Percentiles rank a stretch among this genome's conserved stretches.
Conservation (phyloP, 1,139 yeast species). For the Magnusiomyces paraingens region DNA sequence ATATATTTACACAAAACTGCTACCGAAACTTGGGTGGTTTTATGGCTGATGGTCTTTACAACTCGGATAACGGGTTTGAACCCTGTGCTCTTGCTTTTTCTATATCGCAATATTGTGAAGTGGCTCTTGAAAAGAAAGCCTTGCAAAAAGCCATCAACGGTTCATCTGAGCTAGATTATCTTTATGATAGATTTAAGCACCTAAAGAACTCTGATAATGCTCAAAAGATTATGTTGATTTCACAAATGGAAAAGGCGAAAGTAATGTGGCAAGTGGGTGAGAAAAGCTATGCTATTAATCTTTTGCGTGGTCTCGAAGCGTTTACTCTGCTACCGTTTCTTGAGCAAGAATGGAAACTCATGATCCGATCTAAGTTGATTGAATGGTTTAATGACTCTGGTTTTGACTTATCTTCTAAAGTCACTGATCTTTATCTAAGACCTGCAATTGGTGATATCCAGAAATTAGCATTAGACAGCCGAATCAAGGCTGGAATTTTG, state of each 20-base stretch:
- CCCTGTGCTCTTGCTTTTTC: constrained; percentile 9
- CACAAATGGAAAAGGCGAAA: constrained; percentile 16
- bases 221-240: constrained; percentile 7
- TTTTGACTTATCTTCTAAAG: constrained; percentile 9
- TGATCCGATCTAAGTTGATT: constrained; percentile 9
- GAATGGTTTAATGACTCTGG: constrained; percentile 16
- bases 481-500: constrained; percentile 40
- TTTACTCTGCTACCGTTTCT: neutral
- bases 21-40: no score
- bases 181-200: neutral
- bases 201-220: neutral
- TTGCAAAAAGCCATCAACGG: constrained; percentile 18
- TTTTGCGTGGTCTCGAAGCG: neutral
- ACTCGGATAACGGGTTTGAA: constrained; percentile 9
- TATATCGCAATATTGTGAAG: constrained; percentile 10
- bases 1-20: neutral
- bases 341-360: constrained; percentile 6
- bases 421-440: constrained; percentile 12
- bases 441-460: constrained; percentile 18
- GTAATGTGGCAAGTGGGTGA: constrained; percentile 22
- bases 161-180: constrained; percentile 13
- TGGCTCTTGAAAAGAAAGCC: constrained; percentile 13
- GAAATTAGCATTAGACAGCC: constrained; percentile 20
- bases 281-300: neutral
- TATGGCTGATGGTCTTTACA: constrained; percentile 3